phyloP scores from a whole-genome alignment of 208 protist genomes.

The Wallacemonas sp. region DNA sequence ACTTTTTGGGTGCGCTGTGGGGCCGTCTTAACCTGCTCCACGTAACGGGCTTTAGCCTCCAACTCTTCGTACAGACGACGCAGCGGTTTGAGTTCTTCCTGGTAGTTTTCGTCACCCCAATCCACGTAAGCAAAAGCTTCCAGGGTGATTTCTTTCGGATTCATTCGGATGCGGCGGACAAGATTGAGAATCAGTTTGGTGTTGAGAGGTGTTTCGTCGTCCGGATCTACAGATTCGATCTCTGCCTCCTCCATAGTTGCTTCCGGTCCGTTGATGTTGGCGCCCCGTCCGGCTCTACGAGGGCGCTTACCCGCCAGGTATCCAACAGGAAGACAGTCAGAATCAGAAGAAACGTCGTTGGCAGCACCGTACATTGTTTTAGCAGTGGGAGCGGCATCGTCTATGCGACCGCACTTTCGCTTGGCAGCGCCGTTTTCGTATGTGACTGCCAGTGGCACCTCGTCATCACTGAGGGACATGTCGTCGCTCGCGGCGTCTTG shows the following conservation, averaged over 20 bases:
- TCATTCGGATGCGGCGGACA: slow-evolving; percentile 29
- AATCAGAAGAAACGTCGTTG: not conserved
- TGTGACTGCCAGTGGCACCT: slow-evolving; percentile 13
- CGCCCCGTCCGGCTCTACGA: not conserved
- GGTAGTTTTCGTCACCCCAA: slow-evolving; percentile 51
- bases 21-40: slow-evolving; percentile 21
- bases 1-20: slow-evolving; percentile 18
- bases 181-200: slow-evolving; percentile 49
- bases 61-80: slow-evolving; percentile 47
- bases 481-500: slow-evolving; percentile 6
- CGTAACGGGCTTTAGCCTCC: slow-evolving; percentile 54
- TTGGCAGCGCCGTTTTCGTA: slow-evolving; percentile 10
- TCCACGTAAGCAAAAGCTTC: slow-evolving; percentile 45
- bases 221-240: slow-evolving; percentile 18
- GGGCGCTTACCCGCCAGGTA: not conserved
- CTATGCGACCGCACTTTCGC: slow-evolving; percentile 12
- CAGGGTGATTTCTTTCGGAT: slow-evolving; percentile 26
- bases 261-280: slow-evolving; percentile 8
- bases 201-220: slow-evolving; percentile 45
- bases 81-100: slow-evolving; percentile 34
- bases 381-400: slow-evolving; percentile 15
- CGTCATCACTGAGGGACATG: slow-evolving; percentile 4
- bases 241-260: slow-evolving; percentile 8
- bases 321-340: slow-evolving; percentile 14
- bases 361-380: slow-evolving; percentile 3